A percentile compares a stretch with the other conserved stretches of the same genome.
These are phyloP conservation scores for Fraxinus velutina DNA, from an alignment of 305 asterid genomes.

Conservation along the genomic window DNA sequence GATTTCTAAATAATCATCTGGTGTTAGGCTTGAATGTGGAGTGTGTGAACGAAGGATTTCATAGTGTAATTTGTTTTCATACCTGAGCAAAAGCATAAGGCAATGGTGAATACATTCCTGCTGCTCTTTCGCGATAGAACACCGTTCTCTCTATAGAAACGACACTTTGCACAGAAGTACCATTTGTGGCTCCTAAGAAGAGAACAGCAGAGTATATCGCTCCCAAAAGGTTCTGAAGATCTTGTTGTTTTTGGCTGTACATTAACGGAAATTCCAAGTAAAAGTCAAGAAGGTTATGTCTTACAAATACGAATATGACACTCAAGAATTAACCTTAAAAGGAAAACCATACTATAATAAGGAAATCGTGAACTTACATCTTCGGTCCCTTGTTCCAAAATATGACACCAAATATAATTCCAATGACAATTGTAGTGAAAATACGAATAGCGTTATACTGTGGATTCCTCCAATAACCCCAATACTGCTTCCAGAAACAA, in stretches of 20 bases:
- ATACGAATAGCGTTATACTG: conserved; percentile 41
- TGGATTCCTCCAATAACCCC: conserved; percentile 53
- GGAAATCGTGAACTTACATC: neutral
- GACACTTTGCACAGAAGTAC: conserved; percentile 31
- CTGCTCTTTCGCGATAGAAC: conserved; percentile 47
- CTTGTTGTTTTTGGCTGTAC: conserved; percentile 39
- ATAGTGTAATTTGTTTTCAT: neutral
- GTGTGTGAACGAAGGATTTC: neutral
- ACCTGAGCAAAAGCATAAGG: conserved; percentile 54
- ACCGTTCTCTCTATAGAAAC: conserved; percentile 45
- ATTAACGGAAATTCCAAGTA: neutral
- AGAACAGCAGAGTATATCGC: conserved; percentile 38
- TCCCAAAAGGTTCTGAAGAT: conserved; percentile 41
- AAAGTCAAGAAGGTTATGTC: neutral
- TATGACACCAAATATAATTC: conserved; percentile 37
- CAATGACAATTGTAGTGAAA: conserved; percentile 33
- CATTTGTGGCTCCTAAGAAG: conserved; percentile 36
- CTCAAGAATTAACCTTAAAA: neutral
- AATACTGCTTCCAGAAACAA: conserved; percentile 51
- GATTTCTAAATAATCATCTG: neutral
- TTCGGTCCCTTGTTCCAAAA: conserved; percentile 46
- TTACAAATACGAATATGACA: neutral
- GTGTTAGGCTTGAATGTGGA: neutral
- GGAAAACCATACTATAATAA: neutral
- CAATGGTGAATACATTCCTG: conserved; percentile 46